Conservation (phyloP, 768 basidiomycete genomes). For the Gloeophyllum trabeum region DNA sequence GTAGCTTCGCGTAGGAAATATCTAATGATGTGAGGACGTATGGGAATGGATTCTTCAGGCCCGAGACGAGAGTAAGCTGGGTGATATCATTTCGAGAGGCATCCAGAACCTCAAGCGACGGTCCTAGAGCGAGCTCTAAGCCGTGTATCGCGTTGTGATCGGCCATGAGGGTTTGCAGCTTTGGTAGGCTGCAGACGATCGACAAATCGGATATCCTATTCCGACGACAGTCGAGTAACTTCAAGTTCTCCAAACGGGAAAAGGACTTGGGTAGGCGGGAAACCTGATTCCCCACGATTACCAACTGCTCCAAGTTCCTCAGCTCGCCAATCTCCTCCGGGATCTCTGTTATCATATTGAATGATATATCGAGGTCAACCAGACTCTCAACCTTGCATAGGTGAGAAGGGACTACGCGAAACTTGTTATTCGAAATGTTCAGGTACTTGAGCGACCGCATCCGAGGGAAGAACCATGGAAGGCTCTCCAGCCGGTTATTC, state of each 20-base stretch:
- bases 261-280: slow-evolving; percentile 57
- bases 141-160: slow-evolving; percentile 79
- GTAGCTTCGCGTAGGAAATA: slow-evolving; percentile 81
- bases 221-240: slow-evolving; percentile 72
- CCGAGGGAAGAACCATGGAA: slow-evolving; percentile 79
- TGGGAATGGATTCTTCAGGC: slow-evolving; percentile 31
- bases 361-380: slow-evolving; percentile 84
- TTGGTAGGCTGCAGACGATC: slow-evolving; percentile 55
- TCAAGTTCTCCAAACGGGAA: slow-evolving; percentile 43
- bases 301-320: slow-evolving; percentile 52
- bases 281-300: slow-evolving; percentile 82
- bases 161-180: slow-evolving; percentile 54
- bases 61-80: slow-evolving; percentile 50
- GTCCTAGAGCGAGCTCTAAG: slow-evolving; percentile 68
- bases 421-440: slow-evolving; percentile 96
- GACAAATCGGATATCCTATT: slow-evolving; percentile 76
- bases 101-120: slow-evolving; percentile 52
- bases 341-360: slow-evolving; percentile 78
- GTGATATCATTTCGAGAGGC: slow-evolving; percentile 88
- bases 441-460: slow-evolving; percentile 61
- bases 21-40: slow-evolving; percentile 68
- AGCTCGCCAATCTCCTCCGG: slow-evolving; percentile 74
- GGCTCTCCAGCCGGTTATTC: slow-evolving; percentile 83
- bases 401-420: slow-evolving; percentile 60
- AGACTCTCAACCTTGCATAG: slow-evolving; percentile 67